Percentiles rank a stretch among this genome's conserved stretches.
These are phyloP conservation scores for Penicillium simplicissimum DNA, from an alignment of 495 filamentous ascomycete species.

Conservation along the genomic window DNA sequence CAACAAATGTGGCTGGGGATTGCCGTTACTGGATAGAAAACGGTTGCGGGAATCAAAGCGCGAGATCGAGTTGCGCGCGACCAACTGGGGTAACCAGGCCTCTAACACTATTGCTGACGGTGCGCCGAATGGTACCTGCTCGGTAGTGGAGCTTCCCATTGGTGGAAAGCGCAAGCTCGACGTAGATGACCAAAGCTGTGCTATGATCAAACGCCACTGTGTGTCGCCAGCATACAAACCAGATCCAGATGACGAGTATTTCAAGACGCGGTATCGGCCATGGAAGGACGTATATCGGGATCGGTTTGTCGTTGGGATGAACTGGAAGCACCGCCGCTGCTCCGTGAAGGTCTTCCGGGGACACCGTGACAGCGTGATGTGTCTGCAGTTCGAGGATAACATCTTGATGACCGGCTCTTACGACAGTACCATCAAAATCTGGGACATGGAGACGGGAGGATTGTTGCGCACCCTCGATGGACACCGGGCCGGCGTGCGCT, in stretches of 20 bases:
- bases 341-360: conserved; percentile 78
- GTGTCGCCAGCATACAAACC: conserved; percentile 32
- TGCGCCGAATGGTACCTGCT: conserved; percentile 22
- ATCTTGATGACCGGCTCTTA: conserved; percentile 94
- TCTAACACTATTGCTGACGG: conserved; percentile 25
- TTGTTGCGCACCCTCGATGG: conserved; percentile 80
- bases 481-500: conserved; percentile 78
- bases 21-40: conserved; percentile 87
- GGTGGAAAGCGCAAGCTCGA: conserved; percentile 44
- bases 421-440: conserved; percentile 91
- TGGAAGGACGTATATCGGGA: conserved; percentile 95
- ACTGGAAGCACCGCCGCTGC: conserved; percentile 94
- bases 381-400: conserved; percentile 91
- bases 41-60: conserved; percentile 83
- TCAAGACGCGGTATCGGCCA: conserved; percentile 59
- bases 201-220: conserved; percentile 41
- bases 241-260: conserved; percentile 43
- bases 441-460: conserved; percentile 87
- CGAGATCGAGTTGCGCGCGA: conserved; percentile 74
- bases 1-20: conserved; percentile 93
- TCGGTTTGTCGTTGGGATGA: conserved; percentile 85
- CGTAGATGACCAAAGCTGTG: conserved; percentile 28
- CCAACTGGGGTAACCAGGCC: conserved; percentile 43
- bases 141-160: conserved; percentile 20
- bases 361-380: conserved; percentile 93